Conservation (phyloP, 345 rosid genomes). For the Ailanthus altissimus region DNA sequence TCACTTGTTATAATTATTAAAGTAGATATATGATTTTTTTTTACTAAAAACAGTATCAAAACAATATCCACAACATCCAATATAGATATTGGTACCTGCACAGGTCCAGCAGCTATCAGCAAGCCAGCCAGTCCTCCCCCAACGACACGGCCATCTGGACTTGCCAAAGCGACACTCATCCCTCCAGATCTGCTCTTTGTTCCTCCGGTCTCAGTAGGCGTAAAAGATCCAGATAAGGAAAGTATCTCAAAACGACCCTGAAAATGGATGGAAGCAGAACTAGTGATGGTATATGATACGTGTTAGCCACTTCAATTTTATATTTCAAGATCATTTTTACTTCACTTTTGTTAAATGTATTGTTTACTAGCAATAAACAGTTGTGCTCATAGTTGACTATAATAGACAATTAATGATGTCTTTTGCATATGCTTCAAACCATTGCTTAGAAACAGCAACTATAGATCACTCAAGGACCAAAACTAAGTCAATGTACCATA, state of each 20-base stretch:
- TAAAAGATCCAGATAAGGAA: constrained; percentile 85
- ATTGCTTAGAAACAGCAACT: neutral
- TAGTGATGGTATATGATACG: neutral
- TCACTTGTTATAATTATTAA: neutral
- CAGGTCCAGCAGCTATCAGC: constrained; percentile 90
- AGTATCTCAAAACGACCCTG: constrained; percentile 98
- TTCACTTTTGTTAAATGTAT: neutral
- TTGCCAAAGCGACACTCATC: constrained; percentile 91
- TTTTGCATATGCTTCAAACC: neutral
- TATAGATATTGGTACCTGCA: constrained; percentile 55
- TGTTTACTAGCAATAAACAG: neutral
- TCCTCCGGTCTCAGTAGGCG: constrained; percentile 70
- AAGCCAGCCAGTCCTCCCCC: constrained; percentile 95
- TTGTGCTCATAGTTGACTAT: neutral
- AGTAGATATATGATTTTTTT: neutral
- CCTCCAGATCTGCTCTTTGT: constrained; percentile 91
- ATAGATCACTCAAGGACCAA: neutral
- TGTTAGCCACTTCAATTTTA: neutral
- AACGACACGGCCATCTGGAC: constrained; percentile 88
- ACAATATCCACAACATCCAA: neutral
- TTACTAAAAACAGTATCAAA: neutral
- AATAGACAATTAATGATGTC: no score
- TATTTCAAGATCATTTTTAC: neutral
- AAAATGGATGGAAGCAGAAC: neutral
- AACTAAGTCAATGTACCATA: neutral